Percentiles rank a stretch among this genome's conserved stretches.
Evolutionary conservation across 768 basidiomycete species (phyloP).

Genomic region (Pleurotus eryngii): DNA sequence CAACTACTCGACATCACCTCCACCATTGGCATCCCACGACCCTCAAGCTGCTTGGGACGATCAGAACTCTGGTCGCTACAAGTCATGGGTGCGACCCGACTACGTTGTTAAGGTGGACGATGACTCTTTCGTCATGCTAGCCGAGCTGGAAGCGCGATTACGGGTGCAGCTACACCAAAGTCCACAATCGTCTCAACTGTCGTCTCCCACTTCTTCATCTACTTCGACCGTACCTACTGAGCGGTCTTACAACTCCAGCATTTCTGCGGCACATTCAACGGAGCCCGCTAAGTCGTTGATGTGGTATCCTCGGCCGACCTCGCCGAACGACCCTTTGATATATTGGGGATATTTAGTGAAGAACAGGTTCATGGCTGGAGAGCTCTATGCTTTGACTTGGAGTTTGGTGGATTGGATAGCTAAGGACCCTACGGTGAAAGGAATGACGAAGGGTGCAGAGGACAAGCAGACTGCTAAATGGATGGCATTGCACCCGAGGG

Average conservation of each 20-base stretch:
- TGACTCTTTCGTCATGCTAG: conserved; percentile 92
- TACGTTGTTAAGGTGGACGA: conserved; percentile 95
- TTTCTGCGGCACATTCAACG: no score
- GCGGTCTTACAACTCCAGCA: no score
- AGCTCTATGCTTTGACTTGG: conserved; percentile 88
- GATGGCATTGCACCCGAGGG: conserved; percentile 84
- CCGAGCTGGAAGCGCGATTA: conserved; percentile 88
- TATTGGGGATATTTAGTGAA: conserved; percentile 93
- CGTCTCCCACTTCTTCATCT: neutral
- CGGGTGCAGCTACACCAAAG: conserved; percentile 66
- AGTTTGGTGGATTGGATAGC: conserved; percentile 85
- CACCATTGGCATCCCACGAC: conserved; percentile 69
- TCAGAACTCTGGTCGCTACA: conserved; percentile 34
- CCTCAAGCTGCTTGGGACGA: conserved; percentile 56
- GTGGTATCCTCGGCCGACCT: conserved; percentile 4
- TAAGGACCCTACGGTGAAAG: conserved; percentile 65
- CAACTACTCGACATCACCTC: conserved; percentile 51
- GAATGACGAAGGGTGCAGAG: conserved; percentile 76
- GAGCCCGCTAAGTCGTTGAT: neutral
- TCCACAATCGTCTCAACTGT: conserved; percentile 17
- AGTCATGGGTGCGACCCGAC: conserved; percentile 82
- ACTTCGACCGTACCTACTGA: neutral
- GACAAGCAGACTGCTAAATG: conserved; percentile 93
- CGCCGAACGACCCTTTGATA: conserved; percentile 59
- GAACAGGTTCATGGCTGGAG: conserved; percentile 93